These are phyloP conservation scores for Pseudoneurospora amorphoporcata DNA, from an alignment of 495 filamentous ascomycete genomes.

Conservation along the genomic window DNA sequence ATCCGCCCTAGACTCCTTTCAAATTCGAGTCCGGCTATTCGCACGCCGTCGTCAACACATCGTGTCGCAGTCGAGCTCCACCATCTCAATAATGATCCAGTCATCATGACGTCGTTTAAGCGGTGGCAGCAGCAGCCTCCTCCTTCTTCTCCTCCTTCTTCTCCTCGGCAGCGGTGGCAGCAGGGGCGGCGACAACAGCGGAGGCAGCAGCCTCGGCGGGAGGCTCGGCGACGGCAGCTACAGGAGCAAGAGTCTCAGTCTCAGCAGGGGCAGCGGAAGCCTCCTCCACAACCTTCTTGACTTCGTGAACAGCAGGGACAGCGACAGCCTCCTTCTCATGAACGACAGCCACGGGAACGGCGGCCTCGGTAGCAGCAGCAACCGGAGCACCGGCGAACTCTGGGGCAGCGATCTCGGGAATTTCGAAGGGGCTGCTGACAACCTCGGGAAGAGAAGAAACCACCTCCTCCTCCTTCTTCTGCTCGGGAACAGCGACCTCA, in stretches of 20 bases:
- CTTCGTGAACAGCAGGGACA: constrained; percentile 6
- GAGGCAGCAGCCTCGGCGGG: not conserved
- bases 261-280: constrained; percentile 2
- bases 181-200: constrained; percentile 1
- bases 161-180: constrained; percentile 5
- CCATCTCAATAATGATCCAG: not conserved
- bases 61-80: not conserved
- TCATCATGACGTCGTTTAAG: not conserved
- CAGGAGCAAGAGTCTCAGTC: not conserved
- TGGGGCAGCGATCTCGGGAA: not conserved
- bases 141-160: constrained; percentile 13
- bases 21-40: not conserved
- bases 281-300: constrained; percentile 3
- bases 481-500: constrained; percentile 62
- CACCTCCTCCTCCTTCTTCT: constrained; percentile 48
- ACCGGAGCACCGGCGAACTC: constrained; percentile 39
- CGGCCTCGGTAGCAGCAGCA: constrained; percentile 47
- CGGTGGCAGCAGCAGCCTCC: constrained; percentile 6
- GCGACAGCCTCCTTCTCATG: not conserved
- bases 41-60: not conserved
- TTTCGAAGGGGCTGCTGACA: constrained; percentile 7
- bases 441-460: constrained; percentile 20
- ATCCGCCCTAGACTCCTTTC: not conserved
- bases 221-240: not conserved
- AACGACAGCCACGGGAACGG: constrained; percentile 11